phyloP scores from a whole-genome alignment of 2,329 filamentous ascomycete genomes.

The Microdochium paspali region DNA sequence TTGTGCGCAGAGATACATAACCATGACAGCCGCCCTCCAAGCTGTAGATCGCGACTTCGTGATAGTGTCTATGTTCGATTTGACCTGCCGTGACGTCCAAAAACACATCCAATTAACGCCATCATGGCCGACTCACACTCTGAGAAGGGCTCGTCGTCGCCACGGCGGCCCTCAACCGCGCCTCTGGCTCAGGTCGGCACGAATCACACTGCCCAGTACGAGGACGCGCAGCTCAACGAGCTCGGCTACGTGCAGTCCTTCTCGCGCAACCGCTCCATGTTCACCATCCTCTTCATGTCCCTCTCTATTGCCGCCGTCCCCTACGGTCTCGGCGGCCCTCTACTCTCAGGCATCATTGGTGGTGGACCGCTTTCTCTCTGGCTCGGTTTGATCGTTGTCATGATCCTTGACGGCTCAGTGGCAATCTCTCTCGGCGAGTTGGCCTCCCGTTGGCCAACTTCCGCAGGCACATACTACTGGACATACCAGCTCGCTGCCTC shows the following conservation, averaged over 20 bases:
- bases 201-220: neutral
- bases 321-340: conserved; percentile 33
- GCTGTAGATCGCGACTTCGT: no score
- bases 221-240: conserved; percentile 13
- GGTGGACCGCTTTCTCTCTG: conserved; percentile 45
- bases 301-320: conserved; percentile 49
- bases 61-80: no score
- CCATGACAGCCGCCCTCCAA: no score
- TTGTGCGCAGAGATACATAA: no score
- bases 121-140: no score
- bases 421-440: conserved; percentile 40
- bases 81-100: no score
- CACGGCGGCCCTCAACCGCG: neutral
- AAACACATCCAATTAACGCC: no score
- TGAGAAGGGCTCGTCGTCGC: neutral
- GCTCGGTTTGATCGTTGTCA: conserved; percentile 44
- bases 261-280: conserved; percentile 46
- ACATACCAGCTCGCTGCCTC: conserved; percentile 36
- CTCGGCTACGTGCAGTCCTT: conserved; percentile 51
- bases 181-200: neutral
- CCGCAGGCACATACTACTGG: conserved; percentile 44
- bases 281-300: conserved; percentile 51
- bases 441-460: conserved; percentile 40
- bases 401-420: conserved; percentile 41
- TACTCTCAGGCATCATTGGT: conserved; percentile 26